phyloP scores from a whole-genome alignment of 192 early-diverging fungal species.

The Entomortierella lignicola region DNA sequence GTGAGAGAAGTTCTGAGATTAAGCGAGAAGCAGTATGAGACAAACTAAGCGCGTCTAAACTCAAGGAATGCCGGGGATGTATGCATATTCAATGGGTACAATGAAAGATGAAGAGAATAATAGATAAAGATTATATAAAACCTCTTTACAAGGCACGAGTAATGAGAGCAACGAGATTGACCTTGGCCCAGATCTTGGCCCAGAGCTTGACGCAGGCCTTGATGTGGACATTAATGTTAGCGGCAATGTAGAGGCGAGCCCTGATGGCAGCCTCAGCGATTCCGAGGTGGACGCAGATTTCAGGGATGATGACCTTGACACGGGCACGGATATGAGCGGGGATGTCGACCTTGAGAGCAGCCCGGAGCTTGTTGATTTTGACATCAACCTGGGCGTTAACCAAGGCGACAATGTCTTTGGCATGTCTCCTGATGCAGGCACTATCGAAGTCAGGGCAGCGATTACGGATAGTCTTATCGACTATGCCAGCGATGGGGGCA shows the following conservation, averaged over 20 bases:
- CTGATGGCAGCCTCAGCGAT: constrained; percentile 9
- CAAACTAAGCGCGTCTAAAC: no score
- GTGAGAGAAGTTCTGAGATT: neutral
- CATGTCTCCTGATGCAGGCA: constrained; percentile 19
- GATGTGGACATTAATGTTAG: constrained; percentile 29
- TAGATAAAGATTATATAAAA: neutral
- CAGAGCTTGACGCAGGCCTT: constrained; percentile 29
- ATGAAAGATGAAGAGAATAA: neutral
- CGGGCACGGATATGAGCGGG: constrained; percentile 29
- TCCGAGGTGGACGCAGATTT: constrained; percentile 16
- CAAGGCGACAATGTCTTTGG: constrained; percentile 21
- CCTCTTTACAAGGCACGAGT: constrained; percentile 29
- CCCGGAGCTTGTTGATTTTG: constrained; percentile 13
- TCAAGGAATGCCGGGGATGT: no score
- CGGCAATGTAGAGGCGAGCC: constrained; percentile 19
- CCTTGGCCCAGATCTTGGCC: constrained; percentile 24
- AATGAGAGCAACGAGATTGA: constrained; percentile 3
- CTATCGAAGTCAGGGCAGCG: constrained; percentile 18
- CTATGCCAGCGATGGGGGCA: constrained; percentile 17
- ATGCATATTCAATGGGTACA: no score
- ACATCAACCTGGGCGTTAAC: constrained; percentile 13
- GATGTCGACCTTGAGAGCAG: constrained; percentile 16
- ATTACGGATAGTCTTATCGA: constrained; percentile 4
- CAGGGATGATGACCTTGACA: constrained; percentile 15
- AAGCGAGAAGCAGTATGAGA: no score